Conservation (phyloP, 2,329 filamentous ascomycete genomes). For the Knoxdaviesia capensis region DNA sequence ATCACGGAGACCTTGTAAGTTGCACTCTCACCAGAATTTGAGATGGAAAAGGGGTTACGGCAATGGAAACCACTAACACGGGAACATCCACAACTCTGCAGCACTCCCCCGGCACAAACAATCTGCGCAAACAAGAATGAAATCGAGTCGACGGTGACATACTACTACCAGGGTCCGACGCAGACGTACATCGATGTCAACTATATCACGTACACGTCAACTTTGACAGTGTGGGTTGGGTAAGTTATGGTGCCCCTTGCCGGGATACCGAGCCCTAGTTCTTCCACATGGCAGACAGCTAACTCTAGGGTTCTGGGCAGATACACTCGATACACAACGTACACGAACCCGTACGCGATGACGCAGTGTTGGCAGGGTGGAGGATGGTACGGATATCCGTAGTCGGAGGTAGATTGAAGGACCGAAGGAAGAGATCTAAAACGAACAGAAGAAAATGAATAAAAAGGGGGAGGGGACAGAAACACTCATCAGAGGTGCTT, state of each 20-base stretch:
- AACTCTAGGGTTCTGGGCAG: background rate
- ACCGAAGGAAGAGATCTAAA: no score
- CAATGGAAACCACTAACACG: no score
- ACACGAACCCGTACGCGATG: slow-evolving; percentile 1
- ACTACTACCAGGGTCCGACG: background rate
- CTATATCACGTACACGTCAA: slow-evolving; percentile 1
- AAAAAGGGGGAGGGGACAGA: no score
- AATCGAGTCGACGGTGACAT: background rate
- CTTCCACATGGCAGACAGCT: background rate
- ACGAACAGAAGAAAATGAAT: no score
- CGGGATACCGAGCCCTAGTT: background rate
- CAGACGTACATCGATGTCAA: background rate
- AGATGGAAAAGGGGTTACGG: background rate
- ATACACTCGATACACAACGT: slow-evolving; percentile 1
- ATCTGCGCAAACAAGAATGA: slow-evolving; percentile 1
- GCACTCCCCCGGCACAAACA: slow-evolving; percentile 1
- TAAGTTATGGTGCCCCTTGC: background rate
- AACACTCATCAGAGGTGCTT: no score
- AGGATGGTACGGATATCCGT: slow-evolving; percentile 1
- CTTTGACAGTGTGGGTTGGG: slow-evolving; percentile 1
- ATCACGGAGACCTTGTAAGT: slow-evolving; percentile 1
- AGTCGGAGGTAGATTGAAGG: no score
- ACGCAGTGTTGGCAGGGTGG: slow-evolving; percentile 3
- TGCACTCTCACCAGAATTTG: background rate
- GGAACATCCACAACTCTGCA: background rate